Evolutionary conservation across 2,329 filamentous ascomycete genomes (phyloP).

Genomic region (Ceratocystis colombiana): DNA sequence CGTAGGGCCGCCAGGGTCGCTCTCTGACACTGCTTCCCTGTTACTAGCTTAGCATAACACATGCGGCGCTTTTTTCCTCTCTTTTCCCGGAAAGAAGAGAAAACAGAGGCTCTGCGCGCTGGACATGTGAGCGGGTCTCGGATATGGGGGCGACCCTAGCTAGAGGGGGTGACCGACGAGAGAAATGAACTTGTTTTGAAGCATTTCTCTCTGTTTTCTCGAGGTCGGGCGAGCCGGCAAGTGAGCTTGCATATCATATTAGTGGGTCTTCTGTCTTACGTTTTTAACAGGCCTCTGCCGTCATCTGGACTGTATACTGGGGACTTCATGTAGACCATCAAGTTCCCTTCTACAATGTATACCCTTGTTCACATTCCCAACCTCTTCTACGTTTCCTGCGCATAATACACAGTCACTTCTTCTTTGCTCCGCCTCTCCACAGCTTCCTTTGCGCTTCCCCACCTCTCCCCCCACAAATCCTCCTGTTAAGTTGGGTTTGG

Average conservation of each 20-base stretch:
- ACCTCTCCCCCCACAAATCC: conserved; percentile 19
- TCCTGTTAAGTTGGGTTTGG: conserved; percentile 3
- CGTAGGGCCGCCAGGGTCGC: background rate
- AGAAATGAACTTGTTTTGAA: background rate
- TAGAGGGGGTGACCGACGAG: background rate
- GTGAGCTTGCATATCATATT: background rate
- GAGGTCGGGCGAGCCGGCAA: background rate
- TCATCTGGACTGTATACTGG: background rate
- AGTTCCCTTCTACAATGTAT: background rate
- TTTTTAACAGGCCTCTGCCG: too few relatives aligned
- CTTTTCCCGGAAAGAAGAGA: background rate
- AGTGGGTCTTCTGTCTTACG: background rate
- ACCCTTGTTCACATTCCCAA: background rate
- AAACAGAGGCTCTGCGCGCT: conserved; percentile 9
- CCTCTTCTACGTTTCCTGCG: background rate
- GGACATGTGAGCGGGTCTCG: background rate
- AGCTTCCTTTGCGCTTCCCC: conserved; percentile 10
- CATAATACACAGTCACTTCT: background rate
- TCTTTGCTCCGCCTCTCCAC: conserved; percentile 11
- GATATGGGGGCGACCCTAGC: background rate
- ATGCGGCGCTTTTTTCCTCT: background rate
- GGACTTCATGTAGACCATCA: background rate
- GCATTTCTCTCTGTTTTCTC: background rate
- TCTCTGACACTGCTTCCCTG: background rate
- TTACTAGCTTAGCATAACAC: background rate